Base-by-base conservation (phyloP, 768 basidiomycete genomes). In the Agaricus subrufescens region DNA sequence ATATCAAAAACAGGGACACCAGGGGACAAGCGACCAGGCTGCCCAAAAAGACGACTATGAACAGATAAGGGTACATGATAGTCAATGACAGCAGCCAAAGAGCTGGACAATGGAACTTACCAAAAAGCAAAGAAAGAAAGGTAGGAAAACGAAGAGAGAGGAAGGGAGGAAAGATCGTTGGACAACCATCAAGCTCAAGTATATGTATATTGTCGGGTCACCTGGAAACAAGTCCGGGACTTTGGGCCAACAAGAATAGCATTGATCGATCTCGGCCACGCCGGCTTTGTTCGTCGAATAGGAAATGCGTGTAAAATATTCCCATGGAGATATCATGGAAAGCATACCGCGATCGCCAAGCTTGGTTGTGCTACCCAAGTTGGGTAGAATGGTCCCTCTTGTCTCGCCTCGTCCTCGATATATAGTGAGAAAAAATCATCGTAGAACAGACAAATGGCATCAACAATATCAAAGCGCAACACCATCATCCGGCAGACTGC, bases 1-100 rank as follows among this genome's bases (percentile, higher is more conserved):
- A 64, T 62, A 42, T 14, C 9, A 25, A 61, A 55, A 29, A 57
- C 67, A 71, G 59, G 56, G 48, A 52, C 69, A 73, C 74, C 72
- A 74, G 80, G 75, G 81, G 55, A 56, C 55, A 50, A 80, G 85
- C 87, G 72, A 77, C 86, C 84, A 74, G 85, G 86, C 86, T 82
- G 78, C 84, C 85, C 80, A 77, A 75, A 81, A 69, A 76, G 44
- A 50, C 34, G 49, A 42, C 55, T 56, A 30, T 23, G 31, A 46
- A 12, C 31, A 23, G 66, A 72, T 73, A 52, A 27, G 61, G 58
- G 14, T 46, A 50, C 23, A 43, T 19, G 1, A 26, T 23, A 26
- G 50, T 56, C 50, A 56, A 27, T 46, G 54, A 60, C 29, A 63
- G 58, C 34, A 30, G 15, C 27, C 15, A 9, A 8, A 37, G 25